Base-by-base conservation (phyloP, 768 basidiomycete species). In the Lactifluus subvellereus region DNA sequence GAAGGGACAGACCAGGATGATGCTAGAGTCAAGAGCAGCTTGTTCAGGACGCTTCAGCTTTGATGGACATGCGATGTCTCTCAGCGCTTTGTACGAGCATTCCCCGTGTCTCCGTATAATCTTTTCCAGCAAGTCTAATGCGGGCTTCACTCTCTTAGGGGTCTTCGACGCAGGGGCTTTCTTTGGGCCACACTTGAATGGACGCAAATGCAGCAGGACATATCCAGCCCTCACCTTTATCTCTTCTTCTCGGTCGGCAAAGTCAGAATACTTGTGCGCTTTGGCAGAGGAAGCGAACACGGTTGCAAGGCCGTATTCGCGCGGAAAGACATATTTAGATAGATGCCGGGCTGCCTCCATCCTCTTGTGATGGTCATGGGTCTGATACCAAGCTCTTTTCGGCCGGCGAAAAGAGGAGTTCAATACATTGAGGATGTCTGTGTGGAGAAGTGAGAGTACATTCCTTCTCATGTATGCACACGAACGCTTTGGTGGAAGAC, bases 271-370 rank as follows among this genome's bases (percentile, higher is more conserved):
- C 33, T 73, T 72, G 48, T 74, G 75, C 18, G 64, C 66, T 27
- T 60, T 69, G 52, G 63, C 64, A 50, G 69, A 59, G 13, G 56
- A 43, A 4, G 63, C 54, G 64, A 94, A 94, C 2, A 86, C 79
- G 66, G 77, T 88, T 5, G 77, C 70, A 1, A 97, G 70, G 0
- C 82, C 81, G 69, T 86, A 92, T 68, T 94, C 89, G 45, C 86
- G 79, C 9, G 94, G 86, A 69, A 98, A 96, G 2, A 98, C 77
- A 69, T 93, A 88, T 74, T 94, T 94, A 38, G 88, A 79, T 1
- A 93, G 74, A 65, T 85, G 85, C 45, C 88, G 80, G 0, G 82
- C 80, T 43, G 82, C 72, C 43, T 78, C 78, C 49, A 76, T 77
- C 67, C 81, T 81, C 62, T 75, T 70, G 9, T 74, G 76, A 30